Conservation (phyloP, 2,329 filamentous ascomycete genomes). For the Pseudogymnoascus sp. region DNA sequence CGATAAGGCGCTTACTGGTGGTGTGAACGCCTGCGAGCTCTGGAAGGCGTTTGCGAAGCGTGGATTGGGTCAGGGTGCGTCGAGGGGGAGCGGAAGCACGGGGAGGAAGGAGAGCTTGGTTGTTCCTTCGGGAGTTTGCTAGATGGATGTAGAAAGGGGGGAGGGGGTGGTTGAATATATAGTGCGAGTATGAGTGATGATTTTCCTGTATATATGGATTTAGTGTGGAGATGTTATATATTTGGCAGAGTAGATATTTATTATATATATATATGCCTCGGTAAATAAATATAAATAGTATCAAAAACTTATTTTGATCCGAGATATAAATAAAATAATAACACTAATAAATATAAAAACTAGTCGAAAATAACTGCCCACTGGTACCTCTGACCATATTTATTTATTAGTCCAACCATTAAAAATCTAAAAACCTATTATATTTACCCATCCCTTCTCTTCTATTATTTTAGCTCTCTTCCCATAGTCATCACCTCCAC, state of each 20-base stretch:
- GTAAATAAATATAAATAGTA: not conserved
- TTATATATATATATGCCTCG: not conserved
- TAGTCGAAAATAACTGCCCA: not conserved
- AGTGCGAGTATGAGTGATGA: not conserved
- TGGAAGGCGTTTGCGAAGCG: conserved; percentile 51
- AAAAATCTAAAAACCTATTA: not conserved
- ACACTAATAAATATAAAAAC: not conserved
- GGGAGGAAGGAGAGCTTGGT: not conserved
- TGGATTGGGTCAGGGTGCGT: conserved; percentile 36
- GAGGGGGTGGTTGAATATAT: no score
- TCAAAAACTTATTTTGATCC: not conserved
- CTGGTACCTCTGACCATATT: not conserved
- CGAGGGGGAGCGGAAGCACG: not conserved
- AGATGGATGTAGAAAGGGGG: not conserved
- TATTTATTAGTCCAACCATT: not conserved
- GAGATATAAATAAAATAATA: not conserved
- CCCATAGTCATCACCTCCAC: not conserved
- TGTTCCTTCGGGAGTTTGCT: not conserved
- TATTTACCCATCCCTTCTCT: not conserved
- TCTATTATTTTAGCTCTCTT: not conserved
- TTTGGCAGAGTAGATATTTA: not conserved
- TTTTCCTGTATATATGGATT: not conserved
- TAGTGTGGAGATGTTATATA: not conserved
- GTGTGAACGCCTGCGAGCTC: conserved; percentile 42
- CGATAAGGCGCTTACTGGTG: conserved; percentile 43